Conservation (phyloP, 352 stramenopile species). For the Phytopythium aichiense region DNA sequence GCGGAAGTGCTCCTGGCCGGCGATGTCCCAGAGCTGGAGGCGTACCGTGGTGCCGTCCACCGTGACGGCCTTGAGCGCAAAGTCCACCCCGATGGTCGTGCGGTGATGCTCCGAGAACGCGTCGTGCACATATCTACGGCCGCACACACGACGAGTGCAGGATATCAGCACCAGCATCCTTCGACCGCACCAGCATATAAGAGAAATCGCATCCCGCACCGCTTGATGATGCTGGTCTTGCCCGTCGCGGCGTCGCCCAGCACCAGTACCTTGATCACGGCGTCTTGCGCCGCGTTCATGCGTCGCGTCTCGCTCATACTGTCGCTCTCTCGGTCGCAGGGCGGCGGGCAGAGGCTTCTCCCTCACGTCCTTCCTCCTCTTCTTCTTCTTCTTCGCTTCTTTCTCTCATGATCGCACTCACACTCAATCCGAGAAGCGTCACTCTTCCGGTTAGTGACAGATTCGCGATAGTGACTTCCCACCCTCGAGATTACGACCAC, state of each 20-base stretch:
- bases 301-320: conserved; percentile 56
- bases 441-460: not conserved
- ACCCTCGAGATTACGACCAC: not conserved
- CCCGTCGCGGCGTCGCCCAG: conserved; percentile 88
- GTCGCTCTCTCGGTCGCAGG: no score
- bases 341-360: no score
- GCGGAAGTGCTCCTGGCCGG: conserved; percentile 92
- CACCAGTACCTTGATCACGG: conserved; percentile 91
- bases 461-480: not conserved
- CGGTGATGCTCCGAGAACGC: conserved; percentile 91
- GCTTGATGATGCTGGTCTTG: conserved; percentile 93
- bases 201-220: conserved; percentile 34
- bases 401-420: not conserved
- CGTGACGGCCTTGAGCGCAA: conserved; percentile 88
- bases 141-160: no score
- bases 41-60: conserved; percentile 85
- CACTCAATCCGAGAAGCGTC: no score
- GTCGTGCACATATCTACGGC: conserved; percentile 80
- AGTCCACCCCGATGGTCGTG: conserved; percentile 92
- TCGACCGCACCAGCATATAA: no score
- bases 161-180: not conserved
- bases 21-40: conserved; percentile 94
- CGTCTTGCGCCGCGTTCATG: conserved; percentile 77
- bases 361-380: not conserved
- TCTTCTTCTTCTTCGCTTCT: not conserved